Evolutionary conservation across 2,329 filamentous ascomycete genomes (phyloP), one percentile per base, ranked within the genome.

Genomic region (Biscogniauxia sp.): DNA sequence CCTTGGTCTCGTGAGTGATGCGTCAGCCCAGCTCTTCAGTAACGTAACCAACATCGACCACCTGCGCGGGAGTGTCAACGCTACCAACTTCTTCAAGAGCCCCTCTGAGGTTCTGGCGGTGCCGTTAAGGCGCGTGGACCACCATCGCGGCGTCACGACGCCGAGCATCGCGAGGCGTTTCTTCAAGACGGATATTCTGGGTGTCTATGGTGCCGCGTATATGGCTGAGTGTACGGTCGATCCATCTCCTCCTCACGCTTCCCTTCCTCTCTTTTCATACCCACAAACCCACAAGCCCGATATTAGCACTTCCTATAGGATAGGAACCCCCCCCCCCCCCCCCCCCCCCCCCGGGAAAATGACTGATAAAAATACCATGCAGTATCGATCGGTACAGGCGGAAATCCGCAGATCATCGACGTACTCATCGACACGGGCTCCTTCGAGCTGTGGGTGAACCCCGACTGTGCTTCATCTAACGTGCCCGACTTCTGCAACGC

Each of bases 401-500:
- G 57, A 1, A 63, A 56, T 5, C 69, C 72, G 0, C 80, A 83
- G 63, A 72, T 66, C 11, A 71, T 82, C 41, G 77, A 78, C 11
- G 78, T 83, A 41, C 75, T 82, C 45, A 74, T 83, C 58, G 80
- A 83, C 61, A 83, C 80, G 0, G 82, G 82, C 17, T 84, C 82
- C 5, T 79, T 79, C 63, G 81, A 84, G 68, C 76, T 84, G 7
- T 85, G 82, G 82, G 79, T 84, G 51, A 82, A 84, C 61, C 82
- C 82, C 1, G 72, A 78, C 56, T 85, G 82, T 67, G 56, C 71
- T 5, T 71, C 72, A 5, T 63, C 71, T 6, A 65, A 66, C 1
- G 73, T 79, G 41, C 65, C 69, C 2, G 57, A 71, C 0, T 74
- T 78, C 53, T 84, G 82, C 68, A 13, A 62, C 0, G 49, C 64